These are phyloP conservation scores for Rhizopogon vesiculosus DNA, from an alignment of 768 basidiomycete genomes.

Conservation along the genomic window DNA sequence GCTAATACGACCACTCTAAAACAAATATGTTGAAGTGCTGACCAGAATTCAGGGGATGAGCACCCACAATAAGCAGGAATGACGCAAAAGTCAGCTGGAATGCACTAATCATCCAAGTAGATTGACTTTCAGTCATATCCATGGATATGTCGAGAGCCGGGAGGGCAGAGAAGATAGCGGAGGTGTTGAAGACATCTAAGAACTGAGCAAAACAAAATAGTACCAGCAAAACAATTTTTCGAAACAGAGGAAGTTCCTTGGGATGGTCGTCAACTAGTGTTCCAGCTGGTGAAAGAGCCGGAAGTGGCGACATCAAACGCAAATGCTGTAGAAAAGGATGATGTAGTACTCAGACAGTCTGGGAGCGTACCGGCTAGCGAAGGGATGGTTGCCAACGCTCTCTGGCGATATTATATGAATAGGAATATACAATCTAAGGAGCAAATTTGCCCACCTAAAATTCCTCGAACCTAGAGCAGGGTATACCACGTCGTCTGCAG, in stretches of 20 bases:
- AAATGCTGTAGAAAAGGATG: background rate
- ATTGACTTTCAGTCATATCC: slow-evolving; percentile 16
- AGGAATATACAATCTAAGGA: too few species aligned
- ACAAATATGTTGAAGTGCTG: background rate
- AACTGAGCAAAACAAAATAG: slow-evolving; percentile 39
- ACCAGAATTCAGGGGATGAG: slow-evolving; percentile 3
- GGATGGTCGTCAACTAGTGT: slow-evolving; percentile 1
- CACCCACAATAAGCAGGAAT: slow-evolving; percentile 31
- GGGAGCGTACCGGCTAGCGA: background rate
- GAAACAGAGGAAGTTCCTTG: slow-evolving; percentile 15
- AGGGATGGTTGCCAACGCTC: background rate
- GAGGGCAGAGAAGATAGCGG: slow-evolving; percentile 34
- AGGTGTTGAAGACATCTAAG: slow-evolving; percentile 40
- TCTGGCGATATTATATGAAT: slow-evolving; percentile 5
- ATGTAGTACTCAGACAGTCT: background rate
- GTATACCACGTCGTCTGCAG: too few species aligned
- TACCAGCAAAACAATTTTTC: slow-evolving; percentile 27
- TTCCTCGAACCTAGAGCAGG: too few species aligned
- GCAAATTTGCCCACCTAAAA: too few species aligned
- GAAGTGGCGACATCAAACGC: slow-evolving; percentile 9
- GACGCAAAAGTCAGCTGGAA: slow-evolving; percentile 40
- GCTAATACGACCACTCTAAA: slow-evolving; percentile 34
- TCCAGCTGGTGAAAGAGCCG: background rate
- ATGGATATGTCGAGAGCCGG: slow-evolving; percentile 26
- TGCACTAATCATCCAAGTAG: slow-evolving; percentile 38